Conservation (phyloP, 108 stramenopile genomes). For the Nitzschia inconspicua region DNA sequence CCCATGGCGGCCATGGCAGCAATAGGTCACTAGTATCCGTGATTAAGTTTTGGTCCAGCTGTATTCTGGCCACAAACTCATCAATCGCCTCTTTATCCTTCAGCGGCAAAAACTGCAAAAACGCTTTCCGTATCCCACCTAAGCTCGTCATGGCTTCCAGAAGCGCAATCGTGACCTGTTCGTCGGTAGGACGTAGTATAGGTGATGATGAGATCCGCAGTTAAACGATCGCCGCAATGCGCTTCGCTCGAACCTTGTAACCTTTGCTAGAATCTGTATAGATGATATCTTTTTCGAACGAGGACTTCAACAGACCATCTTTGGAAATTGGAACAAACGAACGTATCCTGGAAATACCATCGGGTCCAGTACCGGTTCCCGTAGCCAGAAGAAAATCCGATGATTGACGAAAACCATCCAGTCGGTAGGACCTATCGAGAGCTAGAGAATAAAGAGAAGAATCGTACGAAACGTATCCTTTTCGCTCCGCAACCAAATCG, state of each 20-base stretch:
- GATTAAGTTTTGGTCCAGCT: conserved; percentile 23
- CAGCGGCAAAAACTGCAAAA: conserved; percentile 31
- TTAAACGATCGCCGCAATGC: conserved; percentile 33
- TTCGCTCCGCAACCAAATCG: conserved; percentile 62
- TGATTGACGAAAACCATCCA: conserved; percentile 15
- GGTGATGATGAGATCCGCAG: conserved; percentile 47
- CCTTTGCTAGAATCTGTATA: conserved; percentile 56
- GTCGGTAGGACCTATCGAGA: conserved; percentile 27
- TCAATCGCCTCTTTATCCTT: conserved; percentile 22
- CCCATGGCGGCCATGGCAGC: conserved; percentile 35
- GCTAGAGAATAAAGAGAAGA: conserved; percentile 52
- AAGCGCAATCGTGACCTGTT: conserved; percentile 36
- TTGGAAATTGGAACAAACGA: conserved; percentile 40
- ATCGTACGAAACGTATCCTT: conserved; percentile 56
- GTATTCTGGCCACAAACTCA: conserved; percentile 33
- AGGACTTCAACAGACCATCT: conserved; percentile 15
- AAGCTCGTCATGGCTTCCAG: conserved; percentile 35
- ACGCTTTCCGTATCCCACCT: conserved; percentile 43
- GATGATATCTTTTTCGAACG: conserved; percentile 31
- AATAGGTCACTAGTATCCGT: conserved; percentile 4
- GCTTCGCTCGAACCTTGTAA: conserved; percentile 49
- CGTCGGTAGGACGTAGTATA: conserved; percentile 40
- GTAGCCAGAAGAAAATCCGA: conserved; percentile 44
- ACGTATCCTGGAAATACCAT: conserved; percentile 50
- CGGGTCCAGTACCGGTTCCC: conserved; percentile 58